Conservation (phyloP, 176 grass and related monocot species). For the Carex cristatella region DNA sequence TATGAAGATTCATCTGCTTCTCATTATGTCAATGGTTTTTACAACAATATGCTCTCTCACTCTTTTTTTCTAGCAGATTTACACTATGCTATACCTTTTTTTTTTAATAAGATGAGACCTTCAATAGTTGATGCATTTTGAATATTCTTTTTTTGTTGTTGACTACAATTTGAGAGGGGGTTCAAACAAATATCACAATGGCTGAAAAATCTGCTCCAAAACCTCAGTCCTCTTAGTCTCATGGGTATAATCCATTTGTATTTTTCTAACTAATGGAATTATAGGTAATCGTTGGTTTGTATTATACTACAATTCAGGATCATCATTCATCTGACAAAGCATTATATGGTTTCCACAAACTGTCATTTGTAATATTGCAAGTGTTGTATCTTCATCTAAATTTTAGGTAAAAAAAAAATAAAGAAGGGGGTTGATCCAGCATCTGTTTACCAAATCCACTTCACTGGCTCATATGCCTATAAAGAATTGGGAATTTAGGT, state of each 20-base stretch:
- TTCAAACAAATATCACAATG: constrained; percentile 75
- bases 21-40: constrained; percentile 91
- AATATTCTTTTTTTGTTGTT: constrained; percentile 29
- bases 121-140: constrained; percentile 17
- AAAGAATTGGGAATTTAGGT: constrained; percentile 85
- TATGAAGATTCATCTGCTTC: constrained; percentile 98
- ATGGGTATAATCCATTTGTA: constrained; percentile 45
- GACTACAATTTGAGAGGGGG: constrained; percentile 86
- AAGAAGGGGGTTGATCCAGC: constrained; percentile 77
- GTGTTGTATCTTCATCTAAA: background rate
- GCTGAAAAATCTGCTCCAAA: constrained; percentile 95
- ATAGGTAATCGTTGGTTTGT: background rate
- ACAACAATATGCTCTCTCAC: constrained; percentile 55
- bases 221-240: constrained; percentile 66
- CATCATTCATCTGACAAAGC: background rate
- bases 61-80: background rate
- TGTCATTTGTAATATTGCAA: background rate
- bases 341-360: background rate
- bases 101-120: background rate
- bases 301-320: background rate
- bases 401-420: constrained; percentile 64
- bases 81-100: background rate
- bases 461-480: constrained; percentile 54
- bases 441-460: constrained; percentile 58
- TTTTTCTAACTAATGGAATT: too few species aligned